Percentiles rank a stretch among this genome's conserved stretches.
Evolutionary conservation across 2,329 filamentous ascomycete genomes (phyloP).

Genomic region (Xylaria arbuscula): DNA sequence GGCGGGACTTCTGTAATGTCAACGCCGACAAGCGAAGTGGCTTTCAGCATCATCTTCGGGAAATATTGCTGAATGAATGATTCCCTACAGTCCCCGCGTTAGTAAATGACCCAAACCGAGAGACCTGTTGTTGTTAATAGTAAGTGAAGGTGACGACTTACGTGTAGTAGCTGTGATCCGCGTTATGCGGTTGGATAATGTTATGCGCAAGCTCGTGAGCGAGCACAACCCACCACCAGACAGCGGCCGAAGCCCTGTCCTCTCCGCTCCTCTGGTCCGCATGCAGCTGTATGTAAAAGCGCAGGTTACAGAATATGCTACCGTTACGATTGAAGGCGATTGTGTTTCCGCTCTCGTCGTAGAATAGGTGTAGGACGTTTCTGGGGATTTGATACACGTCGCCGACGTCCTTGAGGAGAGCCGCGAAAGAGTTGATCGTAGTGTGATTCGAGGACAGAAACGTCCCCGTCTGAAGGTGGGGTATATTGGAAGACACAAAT

Average conservation of each 20-base stretch:
- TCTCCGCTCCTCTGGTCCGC: constrained; percentile 59
- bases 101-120: not conserved
- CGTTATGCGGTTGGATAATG: constrained; percentile 79
- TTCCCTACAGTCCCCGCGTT: constrained; percentile 61
- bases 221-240: constrained; percentile 96
- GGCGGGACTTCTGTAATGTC: constrained; percentile 8
- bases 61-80: constrained; percentile 84
- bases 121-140: not conserved
- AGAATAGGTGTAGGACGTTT: constrained; percentile 84
- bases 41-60: constrained; percentile 71
- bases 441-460: constrained; percentile 72
- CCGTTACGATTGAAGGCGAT: constrained; percentile 94
- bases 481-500: constrained; percentile 71
- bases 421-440: constrained; percentile 75
- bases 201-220: constrained; percentile 98
- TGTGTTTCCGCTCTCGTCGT: constrained; percentile 79
- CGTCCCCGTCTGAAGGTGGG: constrained; percentile 55
- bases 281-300: constrained; percentile 87
- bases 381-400: constrained; percentile 77
- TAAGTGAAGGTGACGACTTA: constrained; percentile 53
- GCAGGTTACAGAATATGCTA: constrained; percentile 92
- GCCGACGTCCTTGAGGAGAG: constrained; percentile 74
- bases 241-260: constrained; percentile 73
- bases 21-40: constrained; percentile 45
- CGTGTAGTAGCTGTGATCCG: constrained; percentile 86